Evolutionary conservation across 345 rosid species (phyloP), one percentile per base, ranked within the genome.

Genomic region (Geranium rotundifolium): DNA sequence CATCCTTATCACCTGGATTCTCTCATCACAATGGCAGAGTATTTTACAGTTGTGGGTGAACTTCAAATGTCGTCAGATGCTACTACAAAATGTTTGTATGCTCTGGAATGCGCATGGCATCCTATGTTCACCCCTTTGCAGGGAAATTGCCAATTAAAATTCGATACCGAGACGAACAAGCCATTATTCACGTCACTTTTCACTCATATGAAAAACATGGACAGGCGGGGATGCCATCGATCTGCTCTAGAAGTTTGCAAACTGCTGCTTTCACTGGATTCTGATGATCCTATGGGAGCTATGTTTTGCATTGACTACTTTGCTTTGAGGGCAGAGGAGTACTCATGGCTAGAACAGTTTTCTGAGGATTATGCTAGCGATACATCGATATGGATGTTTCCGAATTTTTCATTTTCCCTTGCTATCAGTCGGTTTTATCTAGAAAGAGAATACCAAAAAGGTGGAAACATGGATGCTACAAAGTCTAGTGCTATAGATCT

Each of bases 171-270:
- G 68, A 72, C 88, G 23, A 91, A 91, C 85, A 89, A 77, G 71
- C 96, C 91, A 59, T 50, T 91, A 65, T 91, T 86, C 77, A 79
- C 75, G 5, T 41, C 88, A 23, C 90, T 91, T 57, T 91, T 86
- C 82, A 71, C 80, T 64, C 95, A 88, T 83, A 86, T 91, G 96
- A 86, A 84, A 71, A 82, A 83, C 72, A 76, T 91, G 95, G 96
- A 86, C 58, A 74, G 85, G 72, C 91, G 95, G 61, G 96, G 97
- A 57, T 91, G 97, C 68, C 93, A 88, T 73, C 86, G 88, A 55
- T 88, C 97, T 19, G 97, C 95, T 0, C 75, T 91, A 5, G 97
- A 91, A 77, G 95, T 86, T 56, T 91, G 96, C 85, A 91, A 88
- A 66, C 73, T 91, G 17, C 74, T 91, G 81, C 88, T 91, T 69